phyloP scores from a whole-genome alignment of 2,329 filamentous ascomycete genomes.

The Tricladium varicosporioides region DNA sequence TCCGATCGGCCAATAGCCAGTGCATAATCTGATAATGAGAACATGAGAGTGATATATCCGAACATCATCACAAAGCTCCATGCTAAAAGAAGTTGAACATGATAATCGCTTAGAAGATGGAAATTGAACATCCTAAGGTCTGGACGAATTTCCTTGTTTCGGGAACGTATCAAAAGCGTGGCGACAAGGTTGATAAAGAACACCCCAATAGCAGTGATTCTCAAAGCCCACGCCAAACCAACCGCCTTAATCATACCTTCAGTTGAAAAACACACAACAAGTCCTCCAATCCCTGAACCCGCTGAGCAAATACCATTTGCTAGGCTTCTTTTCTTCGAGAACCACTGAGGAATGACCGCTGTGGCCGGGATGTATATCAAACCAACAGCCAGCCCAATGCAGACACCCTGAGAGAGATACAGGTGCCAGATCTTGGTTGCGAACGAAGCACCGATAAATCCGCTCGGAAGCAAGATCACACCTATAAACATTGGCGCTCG shows the following conservation, averaged over 20 bases:
- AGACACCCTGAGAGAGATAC: slow-evolving; percentile 62
- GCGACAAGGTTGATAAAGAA: slow-evolving; percentile 9
- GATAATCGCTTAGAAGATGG: slow-evolving; percentile 35
- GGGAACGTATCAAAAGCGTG: slow-evolving; percentile 9
- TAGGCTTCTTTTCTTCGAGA: slow-evolving; percentile 48
- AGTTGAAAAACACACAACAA: slow-evolving; percentile 48
- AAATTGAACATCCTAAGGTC: slow-evolving; percentile 12
- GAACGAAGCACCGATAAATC: slow-evolving; percentile 69
- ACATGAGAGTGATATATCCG: slow-evolving; percentile 47
- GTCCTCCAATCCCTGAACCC: slow-evolving; percentile 52
- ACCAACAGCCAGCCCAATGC: slow-evolving; percentile 72
- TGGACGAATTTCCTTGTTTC: slow-evolving; percentile 15
- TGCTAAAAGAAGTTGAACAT: slow-evolving; percentile 37
- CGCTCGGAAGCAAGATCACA: slow-evolving; percentile 52
- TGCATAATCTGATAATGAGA: slow-evolving; percentile 45
- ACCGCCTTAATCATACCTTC: slow-evolving; percentile 50
- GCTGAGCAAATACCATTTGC: slow-evolving; percentile 54
- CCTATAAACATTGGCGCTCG: slow-evolving; percentile 8
- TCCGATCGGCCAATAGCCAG: slow-evolving; percentile 41
- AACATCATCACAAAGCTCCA: slow-evolving; percentile 47
- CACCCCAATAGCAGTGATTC: slow-evolving; percentile 35
- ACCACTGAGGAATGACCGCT: slow-evolving; percentile 63
- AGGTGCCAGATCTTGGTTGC: slow-evolving; percentile 69
- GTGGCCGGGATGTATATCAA: slow-evolving; percentile 65
- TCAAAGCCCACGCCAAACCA: slow-evolving; percentile 51